Base-by-base conservation (phyloP, 208 protist species). In the Balamuthia mandrillaris region DNA sequence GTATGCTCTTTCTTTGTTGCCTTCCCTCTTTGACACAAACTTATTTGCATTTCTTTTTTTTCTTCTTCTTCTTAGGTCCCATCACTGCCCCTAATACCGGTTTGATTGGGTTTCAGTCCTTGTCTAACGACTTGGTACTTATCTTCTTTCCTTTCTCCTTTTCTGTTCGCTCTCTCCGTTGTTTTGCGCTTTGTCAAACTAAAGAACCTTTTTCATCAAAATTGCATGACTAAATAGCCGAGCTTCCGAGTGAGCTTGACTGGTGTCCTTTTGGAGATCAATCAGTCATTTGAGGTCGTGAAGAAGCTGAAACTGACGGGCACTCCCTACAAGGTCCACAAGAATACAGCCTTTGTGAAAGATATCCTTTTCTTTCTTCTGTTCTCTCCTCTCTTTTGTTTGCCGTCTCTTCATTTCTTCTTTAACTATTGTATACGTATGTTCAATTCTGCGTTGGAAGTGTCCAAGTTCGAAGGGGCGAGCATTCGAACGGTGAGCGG, bases 261-360 rank as follows among this genome's bases (percentile, higher is more conserved):
- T 4, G 97, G 97, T 51, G 98, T 97, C 66, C 96, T 98, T 2
- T 89, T 99, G n/a, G 97, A 99, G 79, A 91, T 98, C 39, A 96
- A 98, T 88, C 85, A 95, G 29, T 85, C 90, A 21, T 94, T 97
- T 41, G 91, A 87, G 5, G 95, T 99, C 51, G 97, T 99, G 31
- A 99, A 99, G 94, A 99, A 99, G 92, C 94, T 99, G 33, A 99
- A 99, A 91, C 94, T 99, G 24, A 96, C 96, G 5, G 99, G 99
- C 39, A 90, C 90, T 37, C 98, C 98, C 0, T 88, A 93, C 45
- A 98, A 99, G 89, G 95, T 99, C 10, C 88, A 95, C 52, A 99
- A 99, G 90, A 99, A 99, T 37, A 99, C 98, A 1, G 97, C 93
- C 6, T 99, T 99, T 85, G 93, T 99, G 39, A 95, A 97, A 68